phyloP scores from a whole-genome alignment of 805 yeast species.

The Lipomyces starkeyi region DNA sequence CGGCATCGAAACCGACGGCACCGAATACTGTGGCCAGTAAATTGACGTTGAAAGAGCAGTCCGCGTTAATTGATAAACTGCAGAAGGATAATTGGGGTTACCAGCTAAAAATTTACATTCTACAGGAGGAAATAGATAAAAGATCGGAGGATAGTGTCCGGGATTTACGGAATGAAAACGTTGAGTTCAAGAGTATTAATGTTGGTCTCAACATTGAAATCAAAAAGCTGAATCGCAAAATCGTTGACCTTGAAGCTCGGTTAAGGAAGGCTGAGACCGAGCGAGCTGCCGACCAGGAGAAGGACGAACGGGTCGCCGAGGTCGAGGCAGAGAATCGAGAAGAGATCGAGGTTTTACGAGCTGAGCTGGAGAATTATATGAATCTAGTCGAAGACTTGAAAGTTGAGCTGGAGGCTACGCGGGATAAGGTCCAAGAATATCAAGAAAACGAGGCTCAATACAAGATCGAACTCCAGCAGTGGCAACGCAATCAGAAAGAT shows the following conservation, averaged over 20 bases:
- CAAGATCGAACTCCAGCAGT: conserved; percentile 15
- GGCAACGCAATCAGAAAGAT: conserved; percentile 16
- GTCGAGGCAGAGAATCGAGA: conserved; percentile 10
- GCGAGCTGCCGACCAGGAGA: not conserved
- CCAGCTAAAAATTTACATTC: conserved; percentile 38
- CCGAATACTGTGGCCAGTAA: conserved; percentile 29
- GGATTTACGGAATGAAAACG: conserved; percentile 38
- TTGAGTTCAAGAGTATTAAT: conserved; percentile 37
- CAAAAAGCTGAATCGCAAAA: conserved; percentile 29
- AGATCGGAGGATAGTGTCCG: conserved; percentile 39
- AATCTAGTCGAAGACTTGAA: conserved; percentile 26
- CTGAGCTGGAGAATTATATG: conserved; percentile 24
- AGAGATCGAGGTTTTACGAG: conserved; percentile 23
- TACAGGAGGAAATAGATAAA: conserved; percentile 39
- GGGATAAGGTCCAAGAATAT: conserved; percentile 12
- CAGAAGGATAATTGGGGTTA: conserved; percentile 41
- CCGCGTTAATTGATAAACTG: conserved; percentile 38
- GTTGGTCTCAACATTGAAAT: conserved; percentile 36
- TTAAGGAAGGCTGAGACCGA: conserved; percentile 15
- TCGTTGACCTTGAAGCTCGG: conserved; percentile 30
- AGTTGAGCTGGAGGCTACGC: conserved; percentile 18
- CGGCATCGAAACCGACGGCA: not conserved
- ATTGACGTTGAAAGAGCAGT: conserved; percentile 39
- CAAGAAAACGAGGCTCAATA: conserved; percentile 16
- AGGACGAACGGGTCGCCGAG: conserved; percentile 6